Conservation (phyloP, 1,284 basidiomycete genomes). For the Ustilago esculenta region DNA sequence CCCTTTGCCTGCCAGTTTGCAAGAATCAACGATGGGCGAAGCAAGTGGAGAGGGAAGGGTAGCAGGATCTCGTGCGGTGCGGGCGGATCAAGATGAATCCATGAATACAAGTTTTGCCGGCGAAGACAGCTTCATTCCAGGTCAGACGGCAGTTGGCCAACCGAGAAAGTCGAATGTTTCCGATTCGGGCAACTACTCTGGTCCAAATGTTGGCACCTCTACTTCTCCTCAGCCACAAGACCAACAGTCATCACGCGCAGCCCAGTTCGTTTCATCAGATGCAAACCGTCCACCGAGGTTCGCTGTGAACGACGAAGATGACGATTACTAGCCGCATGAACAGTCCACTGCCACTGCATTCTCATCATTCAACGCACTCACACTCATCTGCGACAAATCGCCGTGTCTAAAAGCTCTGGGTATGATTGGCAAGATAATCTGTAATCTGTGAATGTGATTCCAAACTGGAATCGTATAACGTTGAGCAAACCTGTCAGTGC, state of each 20-base stretch:
- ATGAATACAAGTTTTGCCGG: constrained; percentile 3
- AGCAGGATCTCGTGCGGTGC: neutral
- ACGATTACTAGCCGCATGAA: neutral
- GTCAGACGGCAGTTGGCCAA: neutral
- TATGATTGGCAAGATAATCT: constrained; percentile 18
- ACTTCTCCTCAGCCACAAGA: constrained; percentile 3
- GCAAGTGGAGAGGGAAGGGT: neutral
- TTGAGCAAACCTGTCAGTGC: too few relatives aligned
- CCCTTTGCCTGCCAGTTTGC: constrained; percentile 1
- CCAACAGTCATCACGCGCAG: neutral
- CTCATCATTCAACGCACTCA: neutral
- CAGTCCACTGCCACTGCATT: neutral
- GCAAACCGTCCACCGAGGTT: constrained; percentile 34
- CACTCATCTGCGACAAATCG: neutral
- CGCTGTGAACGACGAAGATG: constrained; percentile 28
- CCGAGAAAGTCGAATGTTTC: constrained; percentile 33
- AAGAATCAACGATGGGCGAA: neutral
- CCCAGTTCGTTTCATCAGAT: constrained; percentile 4
- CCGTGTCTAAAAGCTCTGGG: constrained; percentile 9
- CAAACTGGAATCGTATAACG: too few relatives aligned
- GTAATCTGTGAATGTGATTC: too few relatives aligned
- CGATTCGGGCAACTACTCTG: constrained; percentile 36
- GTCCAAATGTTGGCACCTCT: neutral
- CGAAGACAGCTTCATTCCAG: neutral
- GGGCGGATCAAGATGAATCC: constrained; percentile 11